These are phyloP conservation scores for Calocybe gangraenosa DNA, from an alignment of 768 basidiomycete species.

Conservation along the genomic window DNA sequence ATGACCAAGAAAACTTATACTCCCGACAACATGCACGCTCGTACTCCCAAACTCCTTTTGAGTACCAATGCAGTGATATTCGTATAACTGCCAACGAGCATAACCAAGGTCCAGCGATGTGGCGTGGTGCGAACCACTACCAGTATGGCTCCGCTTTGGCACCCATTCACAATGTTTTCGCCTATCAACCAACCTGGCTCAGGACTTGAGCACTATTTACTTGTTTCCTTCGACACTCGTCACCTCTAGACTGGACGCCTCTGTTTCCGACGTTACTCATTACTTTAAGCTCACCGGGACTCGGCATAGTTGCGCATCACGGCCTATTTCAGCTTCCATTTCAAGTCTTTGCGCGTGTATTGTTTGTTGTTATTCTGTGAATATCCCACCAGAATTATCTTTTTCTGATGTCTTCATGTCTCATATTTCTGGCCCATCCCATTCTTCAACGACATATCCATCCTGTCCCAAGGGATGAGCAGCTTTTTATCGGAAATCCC, in stretches of 20 bases:
- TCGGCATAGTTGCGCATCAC: conserved; percentile 23
- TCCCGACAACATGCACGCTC: conserved; percentile 51
- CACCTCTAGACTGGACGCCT: conserved; percentile 28
- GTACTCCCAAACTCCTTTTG: conserved; percentile 56
- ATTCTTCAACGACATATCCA: conserved; percentile 57
- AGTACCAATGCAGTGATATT: conserved; percentile 45
- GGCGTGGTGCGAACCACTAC: conserved; percentile 41
- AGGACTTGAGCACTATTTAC: conserved; percentile 33
- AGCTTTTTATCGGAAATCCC: conserved; percentile 23
- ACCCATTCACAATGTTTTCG: conserved; percentile 33
- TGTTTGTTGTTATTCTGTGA: conserved; percentile 26
- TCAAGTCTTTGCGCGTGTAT: conserved; percentile 25
- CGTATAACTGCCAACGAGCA: conserved; percentile 40
- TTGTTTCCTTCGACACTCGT: conserved; percentile 10
- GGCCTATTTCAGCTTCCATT: conserved; percentile 24
- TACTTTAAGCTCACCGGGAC: conserved; percentile 33
- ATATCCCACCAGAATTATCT: conserved; percentile 24
- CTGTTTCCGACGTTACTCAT: conserved; percentile 19
- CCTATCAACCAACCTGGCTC: conserved; percentile 48
- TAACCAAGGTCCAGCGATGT: conserved; percentile 34
- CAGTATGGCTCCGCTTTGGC: conserved; percentile 39
- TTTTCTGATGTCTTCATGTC: conserved; percentile 23
- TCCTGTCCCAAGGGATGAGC: conserved; percentile 50
- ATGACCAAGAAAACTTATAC: conserved; percentile 45
- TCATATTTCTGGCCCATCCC: conserved; percentile 27